Conservation (phyloP, 495 filamentous ascomycete species). For the Astrocystis sublimbata region DNA sequence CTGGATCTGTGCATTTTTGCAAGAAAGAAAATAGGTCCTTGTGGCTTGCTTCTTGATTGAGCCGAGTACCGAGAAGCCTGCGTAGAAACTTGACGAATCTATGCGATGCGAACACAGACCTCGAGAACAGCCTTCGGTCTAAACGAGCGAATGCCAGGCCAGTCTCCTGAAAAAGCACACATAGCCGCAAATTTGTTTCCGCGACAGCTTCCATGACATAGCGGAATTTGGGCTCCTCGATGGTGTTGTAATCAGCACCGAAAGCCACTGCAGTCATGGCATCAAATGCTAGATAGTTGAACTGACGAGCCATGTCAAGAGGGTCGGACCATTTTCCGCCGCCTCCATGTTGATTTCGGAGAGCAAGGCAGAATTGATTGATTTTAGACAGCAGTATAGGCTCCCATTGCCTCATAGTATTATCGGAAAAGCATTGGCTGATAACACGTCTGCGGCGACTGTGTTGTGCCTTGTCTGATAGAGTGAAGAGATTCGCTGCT, state of each 20-base stretch:
- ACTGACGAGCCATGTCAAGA: neutral
- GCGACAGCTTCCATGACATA: neutral
- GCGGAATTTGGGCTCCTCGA: neutral
- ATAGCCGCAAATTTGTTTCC: neutral
- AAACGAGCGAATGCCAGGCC: neutral
- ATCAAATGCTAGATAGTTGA: neutral
- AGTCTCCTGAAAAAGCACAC: neutral
- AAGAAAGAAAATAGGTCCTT: conserved; percentile 6
- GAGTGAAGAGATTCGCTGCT: neutral
- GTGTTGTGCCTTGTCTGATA: neutral
- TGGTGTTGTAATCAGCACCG: neutral
- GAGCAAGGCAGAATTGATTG: neutral
- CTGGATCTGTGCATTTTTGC: neutral
- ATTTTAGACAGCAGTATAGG: neutral
- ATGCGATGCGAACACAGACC: neutral
- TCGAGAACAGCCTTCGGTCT: neutral
- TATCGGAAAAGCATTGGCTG: conserved; percentile 1
- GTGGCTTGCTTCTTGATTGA: neutral
- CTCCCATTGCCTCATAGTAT: neutral
- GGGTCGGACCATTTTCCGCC: neutral
- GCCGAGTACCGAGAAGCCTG: neutral
- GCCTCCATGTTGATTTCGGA: neutral
- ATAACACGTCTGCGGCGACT: neutral
- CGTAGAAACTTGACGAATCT: neutral
- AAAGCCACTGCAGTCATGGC: neutral